phyloP scores from a whole-genome alignment of 805 yeast species.

The Candida sakaeoensis region DNA sequence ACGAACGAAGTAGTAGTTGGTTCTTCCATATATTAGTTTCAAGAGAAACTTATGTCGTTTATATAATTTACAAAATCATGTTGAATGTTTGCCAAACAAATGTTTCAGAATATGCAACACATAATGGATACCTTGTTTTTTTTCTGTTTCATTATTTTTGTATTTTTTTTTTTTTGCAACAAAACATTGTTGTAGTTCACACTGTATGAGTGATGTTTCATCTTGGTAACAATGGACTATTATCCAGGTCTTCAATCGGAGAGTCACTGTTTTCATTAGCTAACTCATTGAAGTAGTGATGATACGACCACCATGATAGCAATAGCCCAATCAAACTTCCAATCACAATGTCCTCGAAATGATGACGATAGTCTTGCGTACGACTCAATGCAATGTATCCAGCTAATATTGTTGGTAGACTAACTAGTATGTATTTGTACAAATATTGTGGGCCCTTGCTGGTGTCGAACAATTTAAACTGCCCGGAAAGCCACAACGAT shows the following conservation, averaged over 20 bases:
- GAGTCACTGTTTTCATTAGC: slow-evolving; percentile 10
- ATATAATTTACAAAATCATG: background rate
- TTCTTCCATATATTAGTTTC: background rate
- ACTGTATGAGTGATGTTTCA: background rate
- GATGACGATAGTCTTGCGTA: slow-evolving; percentile 37
- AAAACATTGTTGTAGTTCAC: background rate
- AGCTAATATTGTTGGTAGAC: slow-evolving; percentile 24
- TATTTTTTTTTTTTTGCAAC: slow-evolving; percentile 1
- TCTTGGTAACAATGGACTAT: background rate
- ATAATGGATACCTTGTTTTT: too few species aligned
- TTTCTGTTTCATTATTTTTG: background rate
- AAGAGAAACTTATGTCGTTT: too few species aligned
- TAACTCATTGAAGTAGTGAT: slow-evolving; percentile 23
- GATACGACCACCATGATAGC: slow-evolving; percentile 24
- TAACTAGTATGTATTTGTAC: slow-evolving; percentile 16
- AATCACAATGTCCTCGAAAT: slow-evolving; percentile 30
- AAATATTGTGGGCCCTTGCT: slow-evolving; percentile 17
- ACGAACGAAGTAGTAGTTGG: slow-evolving; percentile 3
- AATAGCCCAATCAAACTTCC: slow-evolving; percentile 31
- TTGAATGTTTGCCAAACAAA: background rate
- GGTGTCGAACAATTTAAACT: slow-evolving; percentile 21
- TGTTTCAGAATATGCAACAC: slow-evolving; percentile 2
- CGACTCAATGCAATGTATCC: slow-evolving; percentile 30
- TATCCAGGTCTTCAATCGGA: slow-evolving; percentile 4
- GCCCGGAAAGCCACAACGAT: slow-evolving; percentile 47